Conservation (phyloP, 192 early-diverging fungal species). For the Coemansia umbellata region DNA sequence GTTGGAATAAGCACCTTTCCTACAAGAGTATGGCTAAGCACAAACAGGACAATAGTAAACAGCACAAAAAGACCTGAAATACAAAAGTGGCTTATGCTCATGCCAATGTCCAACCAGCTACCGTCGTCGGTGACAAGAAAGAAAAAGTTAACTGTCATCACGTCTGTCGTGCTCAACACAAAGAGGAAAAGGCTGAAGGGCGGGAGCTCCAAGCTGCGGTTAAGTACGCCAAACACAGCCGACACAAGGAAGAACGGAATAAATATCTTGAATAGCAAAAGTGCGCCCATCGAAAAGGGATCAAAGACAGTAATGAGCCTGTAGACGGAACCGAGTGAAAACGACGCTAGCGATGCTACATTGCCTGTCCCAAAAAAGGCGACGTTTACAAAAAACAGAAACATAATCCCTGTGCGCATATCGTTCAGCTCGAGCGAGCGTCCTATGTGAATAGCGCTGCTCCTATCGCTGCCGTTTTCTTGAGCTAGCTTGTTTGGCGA, state of each 20-base stretch:
- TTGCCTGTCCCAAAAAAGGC: slow-evolving; percentile 98
- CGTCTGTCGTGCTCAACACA: slow-evolving; percentile 82
- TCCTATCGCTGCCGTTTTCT: neutral
- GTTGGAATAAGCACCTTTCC: slow-evolving; percentile 44
- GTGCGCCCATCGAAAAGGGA: slow-evolving; percentile 83
- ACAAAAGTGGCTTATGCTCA: slow-evolving; percentile 92
- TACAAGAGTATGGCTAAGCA: slow-evolving; percentile 63
- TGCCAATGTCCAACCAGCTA: slow-evolving; percentile 95
- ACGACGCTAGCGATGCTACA: slow-evolving; percentile 81
- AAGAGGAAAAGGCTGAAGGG: slow-evolving; percentile 84
- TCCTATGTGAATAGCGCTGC: slow-evolving; percentile 9
- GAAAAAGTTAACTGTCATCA: slow-evolving; percentile 96
- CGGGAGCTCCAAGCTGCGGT: slow-evolving; percentile 70
- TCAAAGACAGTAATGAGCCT: slow-evolving; percentile 85
- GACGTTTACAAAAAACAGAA: slow-evolving; percentile 87
- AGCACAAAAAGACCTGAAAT: slow-evolving; percentile 90
- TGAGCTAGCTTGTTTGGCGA: slow-evolving; percentile 4
- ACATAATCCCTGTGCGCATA: slow-evolving; percentile 63
- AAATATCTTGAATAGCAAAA: slow-evolving; percentile 84
- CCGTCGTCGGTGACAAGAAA: slow-evolving; percentile 89
- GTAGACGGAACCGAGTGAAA: slow-evolving; percentile 85
- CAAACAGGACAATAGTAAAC: slow-evolving; percentile 86
- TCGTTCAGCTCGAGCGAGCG: slow-evolving; percentile 55
- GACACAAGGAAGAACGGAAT: slow-evolving; percentile 95
- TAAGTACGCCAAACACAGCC: slow-evolving; percentile 75